These are phyloP conservation scores for Musa acuminata DNA, from an alignment of 176 grass and related monocot genomes.

Conservation along the genomic window DNA sequence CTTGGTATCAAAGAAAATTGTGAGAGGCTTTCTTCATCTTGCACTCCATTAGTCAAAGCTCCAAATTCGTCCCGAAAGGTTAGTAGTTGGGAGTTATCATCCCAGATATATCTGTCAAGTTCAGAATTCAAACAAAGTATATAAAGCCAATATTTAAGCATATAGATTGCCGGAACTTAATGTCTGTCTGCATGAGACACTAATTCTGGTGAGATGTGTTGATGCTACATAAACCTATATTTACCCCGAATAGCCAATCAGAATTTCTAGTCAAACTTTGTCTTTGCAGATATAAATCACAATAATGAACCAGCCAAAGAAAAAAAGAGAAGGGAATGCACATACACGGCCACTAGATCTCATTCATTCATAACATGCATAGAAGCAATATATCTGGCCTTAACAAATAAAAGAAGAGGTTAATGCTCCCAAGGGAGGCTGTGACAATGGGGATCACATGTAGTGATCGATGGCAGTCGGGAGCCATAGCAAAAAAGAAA, in stretches of 20 bases:
- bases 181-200: background rate
- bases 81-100: constrained; percentile 36
- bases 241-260: background rate
- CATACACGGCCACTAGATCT: too few species aligned
- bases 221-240: background rate
- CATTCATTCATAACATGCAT: background rate
- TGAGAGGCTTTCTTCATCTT: constrained; percentile 17
- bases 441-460: too few species aligned
- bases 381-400: background rate
- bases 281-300: background rate
- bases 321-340: background rate
- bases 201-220: background rate
- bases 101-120: constrained; percentile 43
- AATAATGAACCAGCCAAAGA: background rate
- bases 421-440: too few species aligned
- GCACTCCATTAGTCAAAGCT: constrained; percentile 4
- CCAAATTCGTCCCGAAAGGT: constrained; percentile 29
- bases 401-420: background rate
- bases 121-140: background rate
- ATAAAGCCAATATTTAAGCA: background rate
- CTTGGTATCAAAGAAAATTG: constrained; percentile 27
- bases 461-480: too few species aligned
- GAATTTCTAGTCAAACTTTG: background rate
- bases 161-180: too few species aligned
- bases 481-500: too few species aligned